Conservation (phyloP, 306 rosid genomes). For the Mucuna pruriens region DNA sequence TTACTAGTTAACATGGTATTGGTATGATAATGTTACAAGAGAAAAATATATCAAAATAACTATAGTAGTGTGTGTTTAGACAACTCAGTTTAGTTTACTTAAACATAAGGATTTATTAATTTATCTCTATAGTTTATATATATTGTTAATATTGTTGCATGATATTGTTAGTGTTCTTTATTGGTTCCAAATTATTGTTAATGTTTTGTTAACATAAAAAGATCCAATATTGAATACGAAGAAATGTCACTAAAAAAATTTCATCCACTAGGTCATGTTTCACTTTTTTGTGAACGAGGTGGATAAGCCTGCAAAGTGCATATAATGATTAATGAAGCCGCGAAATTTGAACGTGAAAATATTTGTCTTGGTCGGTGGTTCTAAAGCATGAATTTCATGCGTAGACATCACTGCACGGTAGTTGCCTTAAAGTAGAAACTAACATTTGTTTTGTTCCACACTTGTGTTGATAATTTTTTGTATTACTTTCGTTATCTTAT, state of each 20-base stretch:
- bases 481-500: neutral
- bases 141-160: no score
- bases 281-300: neutral
- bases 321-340: neutral
- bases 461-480: neutral
- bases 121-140: no score
- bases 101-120: no score
- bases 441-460: neutral
- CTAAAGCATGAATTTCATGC: neutral
- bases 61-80: neutral
- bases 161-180: neutral
- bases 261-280: neutral
- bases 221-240: neutral
- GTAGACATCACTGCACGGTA: constrained; percentile 1
- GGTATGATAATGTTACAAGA: neutral
- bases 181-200: neutral
- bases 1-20: no score
- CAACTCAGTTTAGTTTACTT: neutral
- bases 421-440: neutral
- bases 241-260: neutral
- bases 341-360: neutral
- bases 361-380: neutral
- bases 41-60: neutral
- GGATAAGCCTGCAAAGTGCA: neutral
- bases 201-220: neutral